Conservation (phyloP, 306 rosid genomes). For the apple (Malus domestica) region DNA sequence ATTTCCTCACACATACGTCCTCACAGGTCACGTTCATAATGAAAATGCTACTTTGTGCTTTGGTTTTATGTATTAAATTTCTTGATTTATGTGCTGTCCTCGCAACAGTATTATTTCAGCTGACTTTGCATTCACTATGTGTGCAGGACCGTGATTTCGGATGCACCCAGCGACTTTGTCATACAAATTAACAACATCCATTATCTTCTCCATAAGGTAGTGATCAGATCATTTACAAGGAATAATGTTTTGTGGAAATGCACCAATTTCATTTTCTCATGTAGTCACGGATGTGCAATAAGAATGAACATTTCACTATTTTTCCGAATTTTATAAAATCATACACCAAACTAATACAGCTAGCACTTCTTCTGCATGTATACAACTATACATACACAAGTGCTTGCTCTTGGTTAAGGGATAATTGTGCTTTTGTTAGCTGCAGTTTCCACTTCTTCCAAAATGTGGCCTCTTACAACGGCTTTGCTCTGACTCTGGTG, state of each 20-base stretch:
- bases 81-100: background rate
- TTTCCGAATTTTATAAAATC: background rate
- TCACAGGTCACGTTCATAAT: background rate
- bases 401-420: background rate
- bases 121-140: background rate
- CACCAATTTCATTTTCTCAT: background rate
- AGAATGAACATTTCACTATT: background rate
- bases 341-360: background rate
- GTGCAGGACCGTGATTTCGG: constrained; percentile 69
- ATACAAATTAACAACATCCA: constrained; percentile 53
- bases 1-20: background rate
- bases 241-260: background rate
- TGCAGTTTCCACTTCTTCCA: constrained; percentile 75
- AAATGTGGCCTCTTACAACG: constrained; percentile 74
- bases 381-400: background rate
- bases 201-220: constrained; percentile 84
- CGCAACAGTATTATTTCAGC: background rate
- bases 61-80: background rate
- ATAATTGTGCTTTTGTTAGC: constrained; percentile 31
- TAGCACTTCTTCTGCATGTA: background rate
- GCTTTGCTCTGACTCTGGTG: constrained; percentile 51
- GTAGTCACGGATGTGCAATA: background rate
- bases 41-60: background rate
- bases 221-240: background rate
- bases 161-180: constrained; percentile 54